Percentiles rank a stretch among this genome's conserved stretches.
Conservation (phyloP, 2,329 filamentous ascomycete genomes). For the Zalaria sp. region DNA sequence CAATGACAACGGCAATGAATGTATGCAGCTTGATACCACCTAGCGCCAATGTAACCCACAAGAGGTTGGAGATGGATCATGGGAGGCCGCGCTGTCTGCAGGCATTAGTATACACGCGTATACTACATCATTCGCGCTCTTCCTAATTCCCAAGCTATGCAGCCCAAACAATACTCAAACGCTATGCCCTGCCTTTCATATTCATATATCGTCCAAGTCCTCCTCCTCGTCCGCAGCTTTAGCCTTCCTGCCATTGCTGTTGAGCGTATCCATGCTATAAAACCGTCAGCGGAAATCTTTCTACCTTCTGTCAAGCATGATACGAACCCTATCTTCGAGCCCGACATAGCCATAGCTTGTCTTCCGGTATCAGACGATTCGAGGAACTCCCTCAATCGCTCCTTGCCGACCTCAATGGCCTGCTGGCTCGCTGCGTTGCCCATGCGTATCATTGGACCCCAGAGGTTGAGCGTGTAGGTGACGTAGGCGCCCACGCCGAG, state of each 20-base stretch:
- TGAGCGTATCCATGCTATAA: constrained; percentile 22
- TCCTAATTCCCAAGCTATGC: too few species aligned
- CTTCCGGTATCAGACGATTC: constrained; percentile 75
- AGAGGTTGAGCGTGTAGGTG: constrained; percentile 85
- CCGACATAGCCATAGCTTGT: constrained; percentile 65
- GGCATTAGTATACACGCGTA: too few species aligned
- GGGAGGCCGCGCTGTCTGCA: too few species aligned
- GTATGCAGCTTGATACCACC: too few species aligned
- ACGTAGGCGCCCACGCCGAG: constrained; percentile 66
- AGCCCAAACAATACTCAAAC: too few species aligned
- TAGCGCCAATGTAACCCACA: too few species aligned
- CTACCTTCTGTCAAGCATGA: not conserved
- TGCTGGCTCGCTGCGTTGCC: constrained; percentile 75
- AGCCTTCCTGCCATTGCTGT: constrained; percentile 28
- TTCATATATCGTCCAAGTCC: constrained; percentile 21
- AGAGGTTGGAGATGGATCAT: too few species aligned
- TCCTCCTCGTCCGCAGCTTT: constrained; percentile 15
- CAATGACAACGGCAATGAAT: too few species aligned
- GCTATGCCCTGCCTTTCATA: not conserved
- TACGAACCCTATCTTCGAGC: not conserved
- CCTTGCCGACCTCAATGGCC: constrained; percentile 81
- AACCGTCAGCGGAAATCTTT: not conserved
- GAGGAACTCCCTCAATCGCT: constrained; percentile 78
- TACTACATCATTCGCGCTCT: too few species aligned
- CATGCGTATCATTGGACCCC: constrained; percentile 94